A percentile compares a stretch with the other conserved stretches of the same genome.
Evolutionary conservation across 1,139 yeast genomes (phyloP).

Genomic region (Debaryomyces sp.): DNA sequence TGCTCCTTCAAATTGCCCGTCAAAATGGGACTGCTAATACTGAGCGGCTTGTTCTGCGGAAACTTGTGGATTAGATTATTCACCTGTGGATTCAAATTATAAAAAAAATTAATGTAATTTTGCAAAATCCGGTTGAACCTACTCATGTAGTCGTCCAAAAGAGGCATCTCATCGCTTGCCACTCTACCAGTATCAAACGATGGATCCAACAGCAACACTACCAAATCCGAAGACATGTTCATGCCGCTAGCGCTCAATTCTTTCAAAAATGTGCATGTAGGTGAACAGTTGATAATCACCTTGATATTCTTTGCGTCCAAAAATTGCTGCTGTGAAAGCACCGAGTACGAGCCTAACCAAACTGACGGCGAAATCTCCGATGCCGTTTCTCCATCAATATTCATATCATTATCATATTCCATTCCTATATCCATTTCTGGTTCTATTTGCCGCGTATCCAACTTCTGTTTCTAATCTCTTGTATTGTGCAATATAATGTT

Average conservation of each 20-base stretch:
- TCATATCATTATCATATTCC: conserved; percentile 11
- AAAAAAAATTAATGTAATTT: conserved; percentile 42
- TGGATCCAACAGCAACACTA: conserved; percentile 45
- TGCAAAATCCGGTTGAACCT: conserved; percentile 40
- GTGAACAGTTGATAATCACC: conserved; percentile 44
- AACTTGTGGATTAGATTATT: conserved; percentile 32
- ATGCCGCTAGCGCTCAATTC: conserved; percentile 23
- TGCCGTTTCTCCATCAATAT: conserved; percentile 9
- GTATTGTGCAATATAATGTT: conserved; percentile 3
- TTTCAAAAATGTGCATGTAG: conserved; percentile 34
- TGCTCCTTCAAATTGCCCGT: conserved; percentile 42
- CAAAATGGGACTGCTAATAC: conserved; percentile 39
- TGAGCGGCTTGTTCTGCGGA: conserved; percentile 29
- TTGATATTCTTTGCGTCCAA: conserved; percentile 34
- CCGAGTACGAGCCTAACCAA: conserved; percentile 31
- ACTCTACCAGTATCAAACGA: conserved; percentile 25
- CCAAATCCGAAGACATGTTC: conserved; percentile 40
- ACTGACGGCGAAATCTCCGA: conserved; percentile 33
- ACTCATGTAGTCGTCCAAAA: conserved; percentile 27
- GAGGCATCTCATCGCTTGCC: conserved; percentile 21
- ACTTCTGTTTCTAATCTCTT: neutral
- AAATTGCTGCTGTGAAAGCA: conserved; percentile 19
- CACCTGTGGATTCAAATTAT: conserved; percentile 35
- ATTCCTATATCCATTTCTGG: neutral
- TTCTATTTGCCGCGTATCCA: neutral